Conservation (phyloP, 495 filamentous ascomycete genomes). For the Annulohypoxylon nitens region DNA sequence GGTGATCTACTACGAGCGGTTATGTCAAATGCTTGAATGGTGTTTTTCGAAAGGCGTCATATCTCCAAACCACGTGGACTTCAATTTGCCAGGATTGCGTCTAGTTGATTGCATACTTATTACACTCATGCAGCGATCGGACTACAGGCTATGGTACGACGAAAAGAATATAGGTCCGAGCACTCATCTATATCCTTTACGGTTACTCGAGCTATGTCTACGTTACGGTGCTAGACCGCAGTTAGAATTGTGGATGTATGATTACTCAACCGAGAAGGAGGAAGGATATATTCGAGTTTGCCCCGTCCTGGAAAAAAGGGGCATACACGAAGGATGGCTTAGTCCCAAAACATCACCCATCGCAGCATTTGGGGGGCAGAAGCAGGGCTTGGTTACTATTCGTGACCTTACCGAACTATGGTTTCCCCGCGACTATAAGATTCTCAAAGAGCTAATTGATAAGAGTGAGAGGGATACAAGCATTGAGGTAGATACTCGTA, state of each 20-base stretch:
- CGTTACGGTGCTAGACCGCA: constrained; percentile 17
- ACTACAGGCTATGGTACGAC: background rate
- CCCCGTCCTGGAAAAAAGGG: background rate
- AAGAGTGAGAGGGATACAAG: background rate
- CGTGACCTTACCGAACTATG: constrained; percentile 23
- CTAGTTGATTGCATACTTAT: constrained; percentile 4
- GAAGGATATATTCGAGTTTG: background rate
- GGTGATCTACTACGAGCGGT: background rate
- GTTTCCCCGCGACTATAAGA: constrained; percentile 7
- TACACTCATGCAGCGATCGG: background rate
- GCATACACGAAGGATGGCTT: background rate
- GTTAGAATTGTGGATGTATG: background rate
- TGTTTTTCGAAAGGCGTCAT: constrained; percentile 10
- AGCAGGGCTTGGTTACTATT: background rate
- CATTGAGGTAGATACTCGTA: background rate
- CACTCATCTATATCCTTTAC: background rate
- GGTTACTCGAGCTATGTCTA: constrained; percentile 14
- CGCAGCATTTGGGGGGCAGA: background rate
- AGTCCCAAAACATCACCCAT: background rate
- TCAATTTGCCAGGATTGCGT: background rate
- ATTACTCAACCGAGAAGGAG: background rate
- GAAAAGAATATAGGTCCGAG: background rate
- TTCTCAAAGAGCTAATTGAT: constrained; percentile 18
- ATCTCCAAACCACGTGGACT: constrained; percentile 2
- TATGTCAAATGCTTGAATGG: constrained; percentile 11